Base-by-base conservation (phyloP, 2,329 filamentous ascomycete genomes). In the Stachybotrys elegans region DNA sequence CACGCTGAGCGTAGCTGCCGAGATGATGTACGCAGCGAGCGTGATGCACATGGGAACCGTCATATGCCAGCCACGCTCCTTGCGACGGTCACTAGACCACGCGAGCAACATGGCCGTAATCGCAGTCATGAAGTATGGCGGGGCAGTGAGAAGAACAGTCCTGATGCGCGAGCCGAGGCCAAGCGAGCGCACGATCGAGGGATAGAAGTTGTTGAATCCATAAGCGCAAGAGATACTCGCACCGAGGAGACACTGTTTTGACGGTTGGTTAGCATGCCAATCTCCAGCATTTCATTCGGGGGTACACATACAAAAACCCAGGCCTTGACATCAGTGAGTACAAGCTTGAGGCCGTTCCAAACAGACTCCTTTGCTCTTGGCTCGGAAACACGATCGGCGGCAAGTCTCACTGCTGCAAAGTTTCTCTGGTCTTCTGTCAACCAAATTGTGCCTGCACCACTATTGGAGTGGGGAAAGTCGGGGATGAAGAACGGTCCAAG, bases 41-140 rank as follows among this genome's bases (percentile, higher is more conserved):
- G 75, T 75, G 25, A 83, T 64, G 25, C 67, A 73, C 11, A 81
- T 66, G 0, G 80, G 79, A 0, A 77, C 50, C 0, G 71, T 68
- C 42, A 84, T 73, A 53, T 84, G 81, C 48, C 73, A 71, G 54
- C 78, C 82, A 11, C 80, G 71, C 51, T 84, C 80, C n/a, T 75
- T 74, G 0, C 73, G 78, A 4, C 70, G 71, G 49, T 84, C 81
- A 4, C 78, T 76, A 51, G 81, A 75, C 71, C 76, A 79, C 14
- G 79, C 73, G 25, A 83, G 81, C 6, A 68, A 46, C 48, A 79
- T 78, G 0, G 78, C 73, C 2, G 72, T 76, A 13, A 83, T 66
- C 2, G 75, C 68, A n/a, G 69, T 71, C 5, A 77, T 61, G 4
- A 77, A 70, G 54, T 79, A 81, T 1, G 77, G 77, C 1, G 79